A percentile compares a stretch with the other conserved stretches of the same genome.
phyloP scores from a whole-genome alignment of 2,329 filamentous ascomycete species.

The Cytospora chrysosperma region DNA sequence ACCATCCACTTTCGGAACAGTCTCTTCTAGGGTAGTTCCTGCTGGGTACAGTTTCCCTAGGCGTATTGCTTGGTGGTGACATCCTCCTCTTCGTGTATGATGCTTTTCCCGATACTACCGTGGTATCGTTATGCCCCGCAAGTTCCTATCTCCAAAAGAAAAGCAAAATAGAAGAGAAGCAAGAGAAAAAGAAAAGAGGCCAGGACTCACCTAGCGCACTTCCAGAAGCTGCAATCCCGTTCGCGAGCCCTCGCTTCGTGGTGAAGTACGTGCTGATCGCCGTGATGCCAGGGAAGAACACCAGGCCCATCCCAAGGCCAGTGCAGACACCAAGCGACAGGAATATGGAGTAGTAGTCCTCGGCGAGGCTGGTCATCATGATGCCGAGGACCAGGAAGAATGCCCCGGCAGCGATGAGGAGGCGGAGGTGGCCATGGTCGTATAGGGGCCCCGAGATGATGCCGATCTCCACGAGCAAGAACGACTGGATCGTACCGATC shows the following conservation, averaged over 20 bases:
- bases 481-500: constrained; percentile 50
- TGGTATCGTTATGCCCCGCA: not conserved
- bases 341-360: constrained; percentile 44
- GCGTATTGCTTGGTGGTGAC: not conserved
- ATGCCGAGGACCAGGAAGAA: constrained; percentile 46
- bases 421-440: constrained; percentile 46
- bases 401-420: constrained; percentile 40
- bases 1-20: not conserved
- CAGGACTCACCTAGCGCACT: constrained; percentile 35
- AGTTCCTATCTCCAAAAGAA: not conserved
- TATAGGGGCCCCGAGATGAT: constrained; percentile 45
- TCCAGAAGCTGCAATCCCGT: constrained; percentile 36
- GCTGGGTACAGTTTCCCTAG: no score
- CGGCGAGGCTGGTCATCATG: constrained; percentile 41
- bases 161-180: no score
- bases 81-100: not conserved
- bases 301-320: constrained; percentile 44
- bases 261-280: constrained; percentile 37
- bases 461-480: constrained; percentile 44
- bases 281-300: constrained; percentile 40
- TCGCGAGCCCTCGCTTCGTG: constrained; percentile 31
- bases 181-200: not conserved
- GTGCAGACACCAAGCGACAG: constrained; percentile 45
- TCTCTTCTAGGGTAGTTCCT: no score
- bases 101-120: no score